Base-by-base conservation (phyloP, 1,139 yeast genomes). In the Entelexis paramagnoliae region DNA sequence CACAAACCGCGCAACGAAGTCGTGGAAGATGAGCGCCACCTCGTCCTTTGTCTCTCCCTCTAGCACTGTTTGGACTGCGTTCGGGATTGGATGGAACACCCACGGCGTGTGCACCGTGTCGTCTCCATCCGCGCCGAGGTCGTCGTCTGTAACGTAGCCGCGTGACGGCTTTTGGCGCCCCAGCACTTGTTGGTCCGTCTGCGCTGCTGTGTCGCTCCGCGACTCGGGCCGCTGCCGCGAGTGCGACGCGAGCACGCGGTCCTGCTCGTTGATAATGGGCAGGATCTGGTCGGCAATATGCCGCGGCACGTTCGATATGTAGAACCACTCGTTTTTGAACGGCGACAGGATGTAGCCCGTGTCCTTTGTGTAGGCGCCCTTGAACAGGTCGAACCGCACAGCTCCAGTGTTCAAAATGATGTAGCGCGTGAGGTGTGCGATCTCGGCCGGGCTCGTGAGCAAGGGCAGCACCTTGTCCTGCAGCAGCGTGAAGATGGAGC, bases 351-450 rank as follows among this genome's bases (percentile, higher is more conserved):
- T 86, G 63, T 73, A 91, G 55, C 84, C 83, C 0, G 93, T 75
- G 66, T 89, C 95, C 42, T 72, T 68, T 0, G 95, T 88, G 64
- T 83, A 91, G 1, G 82, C 80, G 0, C 97, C 98, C 64, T 82
- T 79, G 69, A 83, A 84, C 51, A 91, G 68, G 64, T 91, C 97
- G 64, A 86, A 91, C 49, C 98, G 76, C 5, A 91, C 75, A 0
- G 95, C 83, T 0, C 97, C 97, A 0, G 96, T 83, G 63, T 91
- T 91, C 54, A 87, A 78, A 46, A 85, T 68, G 32, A 87, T 75
- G 26, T 80, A 70, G 54, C 95, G 72, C n/a, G 60, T 52, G 4
- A 2, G 10, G 16, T 28, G 33, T n/a, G 46, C 26, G 26, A 55
- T 32, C 40, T 52, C 51, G 10, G 10, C n/a, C n/a, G 55, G 56